A percentile compares a stretch with the other conserved stretches of the same genome.
These are phyloP conservation scores for Ettlia oleoabundans DNA, from an alignment of 139 green algal species.

Conservation along the genomic window DNA sequence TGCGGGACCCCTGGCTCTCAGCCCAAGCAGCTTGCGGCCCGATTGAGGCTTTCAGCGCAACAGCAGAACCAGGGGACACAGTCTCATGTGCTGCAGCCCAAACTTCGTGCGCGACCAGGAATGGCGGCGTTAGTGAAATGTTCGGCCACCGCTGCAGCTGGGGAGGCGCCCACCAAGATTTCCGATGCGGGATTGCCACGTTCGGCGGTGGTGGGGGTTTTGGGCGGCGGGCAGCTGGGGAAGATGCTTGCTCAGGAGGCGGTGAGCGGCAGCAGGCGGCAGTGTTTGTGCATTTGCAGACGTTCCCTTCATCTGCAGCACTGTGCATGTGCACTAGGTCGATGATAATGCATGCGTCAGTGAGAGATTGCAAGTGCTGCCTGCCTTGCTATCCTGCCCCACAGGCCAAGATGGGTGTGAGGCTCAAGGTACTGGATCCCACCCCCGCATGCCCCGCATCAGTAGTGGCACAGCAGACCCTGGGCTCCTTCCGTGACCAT, in stretches of 20 bases:
- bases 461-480: conserved; percentile 75
- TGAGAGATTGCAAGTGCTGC: background rate
- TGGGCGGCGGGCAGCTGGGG: conserved; percentile 97
- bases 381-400: background rate
- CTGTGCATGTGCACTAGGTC: background rate
- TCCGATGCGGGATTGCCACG: conserved; percentile 45
- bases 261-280: conserved; percentile 58
- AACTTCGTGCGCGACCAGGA: background rate
- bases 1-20: background rate
- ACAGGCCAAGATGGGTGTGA: conserved; percentile 90
- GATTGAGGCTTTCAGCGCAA: background rate
- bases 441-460: conserved; percentile 78
- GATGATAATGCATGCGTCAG: no score
- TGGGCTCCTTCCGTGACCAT: conserved; percentile 82
- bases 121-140: background rate
- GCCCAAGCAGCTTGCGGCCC: background rate
- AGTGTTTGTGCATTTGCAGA: background rate
- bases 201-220: conserved; percentile 82
- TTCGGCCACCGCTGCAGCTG: background rate
- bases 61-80: background rate
- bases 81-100: conserved; percentile 1
- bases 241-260: conserved; percentile 96
- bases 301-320: background rate
- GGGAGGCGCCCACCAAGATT: background rate
- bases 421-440: conserved; percentile 90